Evolutionary conservation across 306 rosid genomes (phyloP), one percentile per base, ranked within the genome.

Genomic region (Castanea sativa): DNA sequence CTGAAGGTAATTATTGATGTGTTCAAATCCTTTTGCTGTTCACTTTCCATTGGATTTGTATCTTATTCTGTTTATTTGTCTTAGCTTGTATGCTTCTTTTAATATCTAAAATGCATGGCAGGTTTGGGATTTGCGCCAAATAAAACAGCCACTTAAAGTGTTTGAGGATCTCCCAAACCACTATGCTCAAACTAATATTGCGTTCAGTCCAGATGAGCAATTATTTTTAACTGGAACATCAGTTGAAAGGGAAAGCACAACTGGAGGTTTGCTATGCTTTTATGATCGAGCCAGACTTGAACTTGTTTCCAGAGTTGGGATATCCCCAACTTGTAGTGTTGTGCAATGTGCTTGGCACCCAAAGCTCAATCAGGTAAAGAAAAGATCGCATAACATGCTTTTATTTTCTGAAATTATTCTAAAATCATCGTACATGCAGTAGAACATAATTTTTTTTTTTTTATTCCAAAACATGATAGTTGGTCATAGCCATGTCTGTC

Each of bases 41-140:
- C 64, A 55, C n/a, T 74, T 71, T 75, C 68, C 60, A 18, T 63
- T 33, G 75, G 52, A 65, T 73, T 5, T 76, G 52, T 59, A 64
- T 58, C 33, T 32, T 49, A 18, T 29, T 21, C 32, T 58, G 55
- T 0, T 23, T 32, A 12, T 49, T 12, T n/a, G 52, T 73, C 69
- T 56, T 56, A 30, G 63, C 76, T 51, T 27, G 69, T 77, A 53
- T 69, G 21, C 84, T 23, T 74, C 69, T 68, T 77, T 61, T 85
- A 74, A 70, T 68, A 68, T 13, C 49, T 76, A 32, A 73, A 33
- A 21, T 67, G 55, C 74, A 76, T 82, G 53, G 76, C 86, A 94
- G 99, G 97, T 90, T 75, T 94, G 99, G 97, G 99, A 94, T 89
- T 76, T 94, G 83, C 97, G 97, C 78, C 92, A 90, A 86, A 86